A percentile compares a stretch with the other conserved stretches of the same genome.
Evolutionary conservation across 306 rosid species (phyloP).

Genomic region (Hippophae tibetana): DNA sequence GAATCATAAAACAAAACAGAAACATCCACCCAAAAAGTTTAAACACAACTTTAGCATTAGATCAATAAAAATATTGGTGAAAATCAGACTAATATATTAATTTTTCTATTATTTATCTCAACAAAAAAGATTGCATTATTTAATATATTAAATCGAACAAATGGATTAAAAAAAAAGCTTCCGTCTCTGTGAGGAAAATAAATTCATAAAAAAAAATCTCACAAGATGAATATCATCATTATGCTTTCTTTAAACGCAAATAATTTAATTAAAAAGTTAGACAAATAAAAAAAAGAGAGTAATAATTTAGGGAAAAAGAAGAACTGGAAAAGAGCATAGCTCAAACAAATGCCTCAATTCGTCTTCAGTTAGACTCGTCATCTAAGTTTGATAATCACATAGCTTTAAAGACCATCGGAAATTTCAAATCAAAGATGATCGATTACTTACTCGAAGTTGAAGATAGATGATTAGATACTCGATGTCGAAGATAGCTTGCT

Average conservation of each 20-base stretch:
- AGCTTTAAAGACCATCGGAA: constrained; percentile 6
- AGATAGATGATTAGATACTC: neutral
- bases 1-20: too few species aligned
- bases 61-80: too few species aligned
- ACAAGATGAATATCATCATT: constrained; percentile 36
- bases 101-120: too few species aligned
- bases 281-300: neutral
- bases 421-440: neutral
- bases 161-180: too few species aligned
- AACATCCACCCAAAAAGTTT: neutral
- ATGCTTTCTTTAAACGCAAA: constrained; percentile 22
- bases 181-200: neutral
- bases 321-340: constrained; percentile 32
- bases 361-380: constrained; percentile 96
- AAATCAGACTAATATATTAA: too few species aligned
- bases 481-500: neutral
- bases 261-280: neutral
- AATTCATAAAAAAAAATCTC: constrained; percentile 36
- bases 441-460: neutral
- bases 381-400: constrained; percentile 57
- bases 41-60: too few species aligned
- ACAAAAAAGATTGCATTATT: neutral
- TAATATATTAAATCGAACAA: too few species aligned
- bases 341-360: constrained; percentile 93
- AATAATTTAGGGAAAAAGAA: neutral